A percentile compares a stretch with the other conserved stretches of the same genome.
phyloP scores from a whole-genome alignment of 106 monocot species.

The Hemerocallis citrina region DNA sequence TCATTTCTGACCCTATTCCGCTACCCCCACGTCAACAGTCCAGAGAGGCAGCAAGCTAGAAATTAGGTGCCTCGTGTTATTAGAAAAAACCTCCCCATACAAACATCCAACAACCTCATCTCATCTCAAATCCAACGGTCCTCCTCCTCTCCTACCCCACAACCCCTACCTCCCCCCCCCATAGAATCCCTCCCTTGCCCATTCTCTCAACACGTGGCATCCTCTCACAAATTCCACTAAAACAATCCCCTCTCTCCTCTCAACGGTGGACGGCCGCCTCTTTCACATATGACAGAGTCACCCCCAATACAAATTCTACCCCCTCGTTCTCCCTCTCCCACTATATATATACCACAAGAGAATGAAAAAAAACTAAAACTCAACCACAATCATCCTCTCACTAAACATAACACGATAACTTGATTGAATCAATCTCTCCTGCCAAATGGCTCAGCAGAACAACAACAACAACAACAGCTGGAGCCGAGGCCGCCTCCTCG shows the following conservation, averaged over 20 bases:
- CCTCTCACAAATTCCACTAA: no score
- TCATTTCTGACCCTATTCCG: no score
- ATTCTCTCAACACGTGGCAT: not conserved
- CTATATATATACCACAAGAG: not conserved
- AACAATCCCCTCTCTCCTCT: not conserved
- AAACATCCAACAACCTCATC: no score
- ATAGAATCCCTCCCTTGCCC: not conserved
- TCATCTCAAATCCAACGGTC: no score
- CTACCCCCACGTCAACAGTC: no score
- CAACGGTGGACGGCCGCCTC: not conserved
- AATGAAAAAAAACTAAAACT: not conserved
- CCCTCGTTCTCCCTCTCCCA: not conserved
- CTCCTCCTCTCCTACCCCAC: no score
- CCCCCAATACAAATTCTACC: no score
- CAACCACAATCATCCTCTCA: not conserved
- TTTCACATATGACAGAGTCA: not conserved
- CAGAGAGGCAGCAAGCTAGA: no score
- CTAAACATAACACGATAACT: not conserved
- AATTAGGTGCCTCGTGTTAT: no score
- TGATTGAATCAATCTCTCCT: no score
- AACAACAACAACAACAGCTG: conserved; percentile 7
- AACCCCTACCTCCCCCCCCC: not conserved
- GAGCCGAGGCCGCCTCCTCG: conserved; percentile 19
- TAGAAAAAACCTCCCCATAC: no score
- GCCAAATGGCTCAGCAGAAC: no score